Base-by-base conservation (phyloP, 2,329 filamentous ascomycete species). In the Colletotrichum sublineola region DNA sequence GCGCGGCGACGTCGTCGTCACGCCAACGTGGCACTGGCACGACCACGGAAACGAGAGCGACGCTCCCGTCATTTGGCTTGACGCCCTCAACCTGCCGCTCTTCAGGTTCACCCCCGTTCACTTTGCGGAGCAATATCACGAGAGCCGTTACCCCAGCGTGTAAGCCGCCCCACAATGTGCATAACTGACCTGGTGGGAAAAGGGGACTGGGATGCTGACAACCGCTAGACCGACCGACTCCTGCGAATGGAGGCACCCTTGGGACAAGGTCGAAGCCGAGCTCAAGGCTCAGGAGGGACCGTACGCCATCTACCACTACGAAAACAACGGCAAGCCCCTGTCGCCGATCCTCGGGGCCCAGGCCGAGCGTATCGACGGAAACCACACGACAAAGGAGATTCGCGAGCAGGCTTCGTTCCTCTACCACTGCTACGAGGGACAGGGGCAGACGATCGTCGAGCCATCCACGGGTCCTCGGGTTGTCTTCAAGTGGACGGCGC, bases 1-100 rank as follows among this genome's bases (percentile, higher is more conserved):
- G 29, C 81, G 84, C 2, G 87, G 88, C 11, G 88, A 90, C 73
- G 86, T 90, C 1, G 86, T 90, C 18, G 78, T 90, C 0, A 90
- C 88, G 0, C 88, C 88, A 0, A 85, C 83, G 0, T 90, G 88
- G 88, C 86, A 89, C 75, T 90, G 86, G 83, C 88, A 89, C 72
- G 88, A 90, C 71, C 88, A 90, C 68, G 88, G 88, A 3, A 90
- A 90, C 60, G 87, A 90, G 68, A 85, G 87, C 11, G 80, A 81
- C 1, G 82, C 81, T 1, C 86, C 87, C 0, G 86, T 89, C 77
- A 85, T 90, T 38, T 90, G 88, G 88, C 80, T 90, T 1, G 88
- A 90, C 75, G 86, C 84, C 5, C 77, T 90, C 1, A 86, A 90
- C 77, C 76, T 90, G 1, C 88, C 88, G 0, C 79, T 83, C 3